Base-by-base conservation (phyloP, 169 alveolate genomes). In the Cardiosporidium cionae region DNA sequence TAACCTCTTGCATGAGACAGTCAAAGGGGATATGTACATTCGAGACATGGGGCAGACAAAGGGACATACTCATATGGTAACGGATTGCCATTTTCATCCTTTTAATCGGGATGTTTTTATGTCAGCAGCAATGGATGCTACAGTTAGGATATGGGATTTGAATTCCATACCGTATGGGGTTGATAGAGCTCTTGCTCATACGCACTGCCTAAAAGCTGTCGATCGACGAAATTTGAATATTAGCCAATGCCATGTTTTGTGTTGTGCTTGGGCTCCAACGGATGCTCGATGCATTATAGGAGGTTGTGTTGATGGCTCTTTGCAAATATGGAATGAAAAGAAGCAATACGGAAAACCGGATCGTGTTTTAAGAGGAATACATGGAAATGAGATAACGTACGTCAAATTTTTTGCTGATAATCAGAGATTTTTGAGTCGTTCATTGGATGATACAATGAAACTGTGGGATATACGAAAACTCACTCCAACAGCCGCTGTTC, bases 41-140 rank as follows among this genome's bases (percentile, higher is more conserved):
- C 64, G 80, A 1, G 80, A 70, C 64, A 28, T 28, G 2, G 75
- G 62, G 27, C 44, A 71, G 34, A 70, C 84, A 6, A 76, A 63
- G 35, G 84, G 84, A 29, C 84, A 78, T 74, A 78, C 84, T 25
- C 84, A 78, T 65, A 52, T 31, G 25, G 65, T 78, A 7, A 27
- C 29, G 3, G 79, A 70, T 66, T 32, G 81, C 5, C 52, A 25
- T 25, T 78, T 35, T 31, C 79, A 78, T 35, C 80, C 84, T 3
- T 9, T 16, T 4, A 68, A 62, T 16, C 7, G 3, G 32, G n/a
- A 70, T 52, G 44, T 0, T 0, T 70, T 78, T 44, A 2, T 70
- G 9, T 32, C 75, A 2, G 36, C 70, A 2, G 65, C 69, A 0
- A 54, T 36, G 7, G 84, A 78, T 35, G 84, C 80, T 16, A 78